Percentiles rank a stretch among this genome's conserved stretches.
Evolutionary conservation across 2,329 filamentous ascomycete species (phyloP).

Genomic region (Stemphylium vesicarium): DNA sequence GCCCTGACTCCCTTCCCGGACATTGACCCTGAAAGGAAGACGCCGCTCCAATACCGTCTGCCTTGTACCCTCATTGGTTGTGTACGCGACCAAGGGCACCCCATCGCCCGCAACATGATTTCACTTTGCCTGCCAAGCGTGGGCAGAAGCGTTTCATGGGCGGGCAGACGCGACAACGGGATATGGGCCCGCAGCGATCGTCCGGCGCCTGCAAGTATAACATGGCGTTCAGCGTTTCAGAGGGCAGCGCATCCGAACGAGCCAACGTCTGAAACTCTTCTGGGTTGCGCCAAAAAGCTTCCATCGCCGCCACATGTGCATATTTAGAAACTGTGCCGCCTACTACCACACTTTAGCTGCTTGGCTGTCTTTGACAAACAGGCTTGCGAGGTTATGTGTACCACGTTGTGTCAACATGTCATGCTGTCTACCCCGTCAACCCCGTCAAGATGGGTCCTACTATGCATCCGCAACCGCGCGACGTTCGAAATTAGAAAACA

Average conservation of each 20-base stretch:
- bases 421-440: neutral
- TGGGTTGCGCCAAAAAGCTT: conserved; percentile 27
- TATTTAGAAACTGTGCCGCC: conserved; percentile 7
- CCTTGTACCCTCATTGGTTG: conserved; percentile 12
- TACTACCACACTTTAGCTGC: neutral
- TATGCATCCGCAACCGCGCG: no score
- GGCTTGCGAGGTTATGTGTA: neutral
- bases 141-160: conserved; percentile 21
- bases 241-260: conserved; percentile 22
- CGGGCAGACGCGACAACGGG: conserved; percentile 22
- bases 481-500: neutral
- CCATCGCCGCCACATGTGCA: conserved; percentile 23
- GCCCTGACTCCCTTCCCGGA: conserved; percentile 8
- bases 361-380: conserved; percentile 2
- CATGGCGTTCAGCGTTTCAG: conserved; percentile 40
- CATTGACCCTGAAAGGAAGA: conserved; percentile 16
- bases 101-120: conserved; percentile 1
- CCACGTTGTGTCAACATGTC: conserved; percentile 7
- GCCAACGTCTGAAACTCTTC: conserved; percentile 37
- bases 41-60: conserved; percentile 21
- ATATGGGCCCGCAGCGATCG: conserved; percentile 8
- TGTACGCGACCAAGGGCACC: neutral
- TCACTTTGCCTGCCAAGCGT: conserved; percentile 2
- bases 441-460: neutral
- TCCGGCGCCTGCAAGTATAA: conserved; percentile 19